Conservation (phyloP, 1,139 yeast genomes). For the Pichia sp. region DNA sequence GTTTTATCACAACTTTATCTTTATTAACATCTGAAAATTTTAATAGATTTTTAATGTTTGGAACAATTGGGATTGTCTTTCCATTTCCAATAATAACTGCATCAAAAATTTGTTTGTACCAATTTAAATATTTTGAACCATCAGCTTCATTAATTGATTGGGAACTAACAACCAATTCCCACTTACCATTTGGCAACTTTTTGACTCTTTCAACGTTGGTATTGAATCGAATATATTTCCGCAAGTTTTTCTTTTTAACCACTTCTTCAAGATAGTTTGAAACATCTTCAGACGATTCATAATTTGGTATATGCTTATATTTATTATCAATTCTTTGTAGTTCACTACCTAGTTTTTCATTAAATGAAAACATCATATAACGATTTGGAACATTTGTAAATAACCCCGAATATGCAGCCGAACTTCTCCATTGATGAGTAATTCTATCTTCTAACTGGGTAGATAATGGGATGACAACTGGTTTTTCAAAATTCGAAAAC, state of each 20-base stretch:
- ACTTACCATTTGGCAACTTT: slow-evolving; percentile 16
- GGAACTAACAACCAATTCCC: slow-evolving; percentile 12
- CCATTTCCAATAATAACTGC: slow-evolving; percentile 43
- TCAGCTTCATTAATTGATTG: not conserved
- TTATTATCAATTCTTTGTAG: slow-evolving; percentile 36
- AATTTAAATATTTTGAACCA: slow-evolving; percentile 13
- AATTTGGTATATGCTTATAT: slow-evolving; percentile 34
- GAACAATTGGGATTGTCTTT: slow-evolving; percentile 41
- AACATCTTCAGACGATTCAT: slow-evolving; percentile 28
- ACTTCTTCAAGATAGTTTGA: slow-evolving; percentile 30
- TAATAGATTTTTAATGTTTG: slow-evolving; percentile 36
- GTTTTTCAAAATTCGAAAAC: slow-evolving; percentile 11
- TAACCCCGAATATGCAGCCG: slow-evolving; percentile 34
- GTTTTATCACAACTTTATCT: slow-evolving; percentile 9
- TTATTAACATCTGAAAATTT: slow-evolving; percentile 31
- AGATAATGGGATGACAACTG: slow-evolving; percentile 7
- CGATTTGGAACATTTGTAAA: slow-evolving; percentile 44
- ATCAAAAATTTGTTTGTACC: slow-evolving; percentile 34
- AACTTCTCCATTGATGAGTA: slow-evolving; percentile 19
- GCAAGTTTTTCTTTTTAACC: slow-evolving; percentile 28
- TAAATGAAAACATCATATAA: slow-evolving; percentile 38
- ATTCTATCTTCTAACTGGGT: slow-evolving; percentile 1
- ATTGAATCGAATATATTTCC: slow-evolving; percentile 33
- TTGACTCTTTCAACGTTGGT: slow-evolving; percentile 36
- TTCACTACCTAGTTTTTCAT: slow-evolving; percentile 10